A percentile compares a stretch with the other conserved stretches of the same genome.
phyloP scores from a whole-genome alignment of 441 rosid genomes.

The Croton laevigatus region DNA sequence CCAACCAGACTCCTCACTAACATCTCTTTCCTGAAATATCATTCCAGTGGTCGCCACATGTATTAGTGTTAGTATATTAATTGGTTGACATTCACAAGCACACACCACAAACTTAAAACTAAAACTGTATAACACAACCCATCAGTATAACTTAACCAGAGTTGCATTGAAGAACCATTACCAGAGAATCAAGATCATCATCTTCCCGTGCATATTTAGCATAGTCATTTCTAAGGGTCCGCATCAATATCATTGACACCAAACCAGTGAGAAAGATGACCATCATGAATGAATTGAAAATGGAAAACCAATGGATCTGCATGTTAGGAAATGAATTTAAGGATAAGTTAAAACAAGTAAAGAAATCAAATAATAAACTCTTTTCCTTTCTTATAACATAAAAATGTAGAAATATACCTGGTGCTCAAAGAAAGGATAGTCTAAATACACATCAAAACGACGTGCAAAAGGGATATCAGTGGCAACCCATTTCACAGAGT shows the following conservation, averaged over 20 bases:
- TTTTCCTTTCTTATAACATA: not conserved
- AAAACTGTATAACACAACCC: not conserved
- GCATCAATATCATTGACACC: constrained; percentile 97
- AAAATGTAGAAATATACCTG: constrained; percentile 50
- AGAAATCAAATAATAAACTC: not conserved
- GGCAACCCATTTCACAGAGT: constrained; percentile 73
- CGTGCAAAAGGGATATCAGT: constrained; percentile 76
- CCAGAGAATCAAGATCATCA: constrained; percentile 95
- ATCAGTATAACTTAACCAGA: not conserved
- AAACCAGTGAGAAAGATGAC: constrained; percentile 97
- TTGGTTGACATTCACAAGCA: not conserved
- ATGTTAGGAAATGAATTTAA: constrained; percentile 23
- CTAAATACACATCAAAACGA: constrained; percentile 91
- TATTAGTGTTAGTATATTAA: constrained; percentile 21
- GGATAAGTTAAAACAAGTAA: constrained; percentile 9
- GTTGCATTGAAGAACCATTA: constrained; percentile 27
- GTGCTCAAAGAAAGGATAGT: constrained; percentile 95
- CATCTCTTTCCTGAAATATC: constrained; percentile 80
- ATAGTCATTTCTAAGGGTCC: constrained; percentile 95
- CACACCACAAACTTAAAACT: not conserved
- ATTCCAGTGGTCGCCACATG: not conserved
- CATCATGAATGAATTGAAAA: constrained; percentile 99
- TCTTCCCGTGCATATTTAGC: constrained; percentile 98
- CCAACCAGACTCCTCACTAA: constrained; percentile 98
- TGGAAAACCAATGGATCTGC: constrained; percentile 99